Percentiles rank a stretch among this genome's conserved stretches.
Conservation (phyloP, 108 stramenopile species). For the Cylindrotheca closterium region DNA sequence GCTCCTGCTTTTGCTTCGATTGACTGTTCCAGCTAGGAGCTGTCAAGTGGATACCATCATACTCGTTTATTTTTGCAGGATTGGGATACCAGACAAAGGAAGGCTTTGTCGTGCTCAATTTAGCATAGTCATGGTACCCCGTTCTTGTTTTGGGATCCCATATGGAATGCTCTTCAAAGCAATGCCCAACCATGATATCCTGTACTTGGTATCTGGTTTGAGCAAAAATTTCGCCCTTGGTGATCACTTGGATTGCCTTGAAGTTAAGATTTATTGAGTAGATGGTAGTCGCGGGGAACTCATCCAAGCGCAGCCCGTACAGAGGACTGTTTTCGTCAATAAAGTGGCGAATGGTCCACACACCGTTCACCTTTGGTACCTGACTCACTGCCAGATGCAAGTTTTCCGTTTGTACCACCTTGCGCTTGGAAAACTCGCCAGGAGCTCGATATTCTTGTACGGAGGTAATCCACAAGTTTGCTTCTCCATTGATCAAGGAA, state of each 20-base stretch:
- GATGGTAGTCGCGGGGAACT: constrained; percentile 28
- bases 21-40: too few relatives aligned
- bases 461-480: too few relatives aligned
- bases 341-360: constrained; percentile 23
- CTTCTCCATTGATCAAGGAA: constrained; percentile 24
- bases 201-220: constrained; percentile 16
- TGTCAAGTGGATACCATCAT: constrained; percentile 10
- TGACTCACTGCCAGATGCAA: constrained; percentile 13
- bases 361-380: constrained; percentile 11
- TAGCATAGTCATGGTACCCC: constrained; percentile 3
- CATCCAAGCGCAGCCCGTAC: constrained; percentile 25
- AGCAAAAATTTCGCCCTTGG: constrained; percentile 17
- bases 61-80: constrained; percentile 15
- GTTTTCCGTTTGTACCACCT: constrained; percentile 25
- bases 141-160: background rate
- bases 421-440: too few relatives aligned
- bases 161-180: background rate
- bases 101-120: constrained; percentile 16
- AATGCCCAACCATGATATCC: constrained; percentile 25
- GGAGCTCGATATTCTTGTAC: too few relatives aligned
- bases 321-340: constrained; percentile 30
- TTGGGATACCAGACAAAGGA: constrained; percentile 32
- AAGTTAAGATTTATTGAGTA: constrained; percentile 18
- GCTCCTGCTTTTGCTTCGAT: too few relatives aligned
- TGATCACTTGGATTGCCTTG: constrained; percentile 30